phyloP scores from a whole-genome alignment of 2,329 filamentous ascomycete genomes.

The Phyllachora maydis region DNA sequence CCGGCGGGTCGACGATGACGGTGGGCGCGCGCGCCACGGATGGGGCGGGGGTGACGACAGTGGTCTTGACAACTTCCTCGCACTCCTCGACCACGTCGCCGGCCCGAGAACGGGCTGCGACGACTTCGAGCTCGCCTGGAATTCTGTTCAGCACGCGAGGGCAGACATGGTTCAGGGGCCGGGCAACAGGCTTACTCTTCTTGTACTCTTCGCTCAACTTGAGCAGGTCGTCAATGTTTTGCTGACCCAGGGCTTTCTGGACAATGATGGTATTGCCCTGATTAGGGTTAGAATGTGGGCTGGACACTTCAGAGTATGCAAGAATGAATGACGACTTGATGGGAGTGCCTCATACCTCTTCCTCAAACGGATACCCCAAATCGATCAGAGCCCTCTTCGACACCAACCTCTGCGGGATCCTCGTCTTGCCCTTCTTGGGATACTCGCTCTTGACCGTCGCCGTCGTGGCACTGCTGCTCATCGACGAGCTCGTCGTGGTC shows the following conservation, averaged over 20 bases:
- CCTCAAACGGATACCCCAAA: constrained; percentile 66
- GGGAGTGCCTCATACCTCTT: constrained; percentile 74
- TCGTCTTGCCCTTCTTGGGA: constrained; percentile 73
- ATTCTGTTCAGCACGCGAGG: constrained; percentile 1
- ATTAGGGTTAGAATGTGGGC: constrained; percentile 14
- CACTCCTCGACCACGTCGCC: constrained; percentile 27
- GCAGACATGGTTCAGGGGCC: neutral
- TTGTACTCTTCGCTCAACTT: constrained; percentile 62
- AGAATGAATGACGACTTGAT: neutral
- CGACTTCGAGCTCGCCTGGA: constrained; percentile 21
- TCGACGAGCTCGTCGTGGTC: constrained; percentile 20
- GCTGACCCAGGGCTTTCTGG: constrained; percentile 65
- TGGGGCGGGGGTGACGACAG: constrained; percentile 6
- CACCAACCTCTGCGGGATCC: constrained; percentile 64
- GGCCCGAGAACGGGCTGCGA: constrained; percentile 21
- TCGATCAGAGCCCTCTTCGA: constrained; percentile 66
- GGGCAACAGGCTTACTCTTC: constrained; percentile 22
- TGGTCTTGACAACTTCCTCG: constrained; percentile 8
- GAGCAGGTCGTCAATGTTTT: constrained; percentile 82
- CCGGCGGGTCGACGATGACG: constrained; percentile 5
- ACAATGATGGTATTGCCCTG: constrained; percentile 68
- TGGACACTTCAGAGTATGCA: neutral
- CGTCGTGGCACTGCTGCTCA: constrained; percentile 25
- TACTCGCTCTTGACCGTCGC: constrained; percentile 37
- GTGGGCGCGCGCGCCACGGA: constrained; percentile 4